Percentiles rank a stretch among this genome's conserved stretches.
These are phyloP conservation scores for Thelonectria olida DNA, from an alignment of 2,329 filamentous ascomycete species.

Conservation along the genomic window DNA sequence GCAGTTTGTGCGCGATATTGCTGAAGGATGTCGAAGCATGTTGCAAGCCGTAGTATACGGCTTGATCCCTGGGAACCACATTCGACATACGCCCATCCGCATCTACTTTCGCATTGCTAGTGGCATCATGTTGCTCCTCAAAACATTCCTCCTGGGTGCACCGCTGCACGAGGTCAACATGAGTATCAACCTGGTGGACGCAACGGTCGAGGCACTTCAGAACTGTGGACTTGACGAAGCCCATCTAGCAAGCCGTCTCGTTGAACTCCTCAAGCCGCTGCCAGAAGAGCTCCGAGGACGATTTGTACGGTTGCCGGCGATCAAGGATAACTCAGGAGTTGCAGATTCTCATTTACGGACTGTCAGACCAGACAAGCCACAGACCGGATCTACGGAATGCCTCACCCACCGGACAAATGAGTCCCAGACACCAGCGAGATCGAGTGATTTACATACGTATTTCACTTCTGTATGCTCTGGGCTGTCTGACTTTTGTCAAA, in stretches of 20 bases:
- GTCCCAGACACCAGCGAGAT: no score
- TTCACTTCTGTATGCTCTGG: neutral
- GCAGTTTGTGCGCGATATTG: slow-evolving; percentile 78
- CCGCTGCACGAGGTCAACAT: slow-evolving; percentile 80
- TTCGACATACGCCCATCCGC: slow-evolving; percentile 83
- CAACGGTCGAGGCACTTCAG: slow-evolving; percentile 77
- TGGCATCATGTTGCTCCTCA: slow-evolving; percentile 84
- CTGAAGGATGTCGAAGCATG: slow-evolving; percentile 80
- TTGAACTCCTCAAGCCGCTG: slow-evolving; percentile 81
- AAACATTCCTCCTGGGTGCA: slow-evolving; percentile 85
- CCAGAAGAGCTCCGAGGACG: slow-evolving; percentile 77
- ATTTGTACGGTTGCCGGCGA: slow-evolving; percentile 72
- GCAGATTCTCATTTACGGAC: neutral
- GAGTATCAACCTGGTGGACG: slow-evolving; percentile 78
- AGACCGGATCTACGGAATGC: no score
- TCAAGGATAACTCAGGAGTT: slow-evolving; percentile 47
- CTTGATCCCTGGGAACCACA: slow-evolving; percentile 75
- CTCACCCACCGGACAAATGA: no score
- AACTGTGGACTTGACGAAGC: slow-evolving; percentile 86
- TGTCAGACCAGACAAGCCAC: no score
- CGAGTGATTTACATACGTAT: neutral
- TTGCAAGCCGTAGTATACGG: slow-evolving; percentile 80
- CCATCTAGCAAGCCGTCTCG: slow-evolving; percentile 82
- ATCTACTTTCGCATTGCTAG: slow-evolving; percentile 89
- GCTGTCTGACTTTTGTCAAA: neutral